Conservation (phyloP, 31 red algal genomes). For the Odonthalia washingtoniensis region DNA sequence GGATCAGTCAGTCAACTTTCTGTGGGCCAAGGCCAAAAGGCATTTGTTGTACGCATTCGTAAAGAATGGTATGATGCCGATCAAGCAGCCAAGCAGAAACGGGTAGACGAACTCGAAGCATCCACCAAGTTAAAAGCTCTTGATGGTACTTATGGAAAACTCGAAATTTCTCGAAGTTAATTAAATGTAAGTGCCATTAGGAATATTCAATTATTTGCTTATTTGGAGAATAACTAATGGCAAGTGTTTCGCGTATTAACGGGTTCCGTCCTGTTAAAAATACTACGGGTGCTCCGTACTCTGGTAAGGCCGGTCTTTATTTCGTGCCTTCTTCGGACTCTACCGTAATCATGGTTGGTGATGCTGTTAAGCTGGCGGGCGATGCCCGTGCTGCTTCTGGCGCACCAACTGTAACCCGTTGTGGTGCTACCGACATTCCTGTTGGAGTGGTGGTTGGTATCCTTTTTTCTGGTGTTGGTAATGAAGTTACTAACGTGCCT, state of each 20-base stretch:
- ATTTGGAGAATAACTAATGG: conserved; percentile 1
- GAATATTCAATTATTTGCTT: conserved; percentile 9
- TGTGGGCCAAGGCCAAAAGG: no score
- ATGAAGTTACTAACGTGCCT: conserved; percentile 1
- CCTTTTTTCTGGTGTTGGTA: not conserved
- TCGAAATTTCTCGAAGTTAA: not conserved
- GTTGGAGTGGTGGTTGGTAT: conserved; percentile 2
- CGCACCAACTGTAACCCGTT: not conserved
- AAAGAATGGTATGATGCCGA: conserved; percentile 1
- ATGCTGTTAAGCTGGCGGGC: conserved; percentile 5
- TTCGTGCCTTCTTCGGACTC: not conserved
- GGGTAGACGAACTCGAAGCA: no score
- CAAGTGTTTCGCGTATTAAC: not conserved
- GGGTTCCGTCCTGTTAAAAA: not conserved
- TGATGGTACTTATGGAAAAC: not conserved
- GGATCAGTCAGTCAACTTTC: no score
- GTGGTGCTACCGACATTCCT: not conserved
- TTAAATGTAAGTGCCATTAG: not conserved
- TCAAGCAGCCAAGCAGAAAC: conserved; percentile 9
- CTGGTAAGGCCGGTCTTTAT: not conserved
- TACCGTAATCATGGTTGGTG: not conserved
- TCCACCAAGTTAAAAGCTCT: no score
- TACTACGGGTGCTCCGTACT: not conserved
- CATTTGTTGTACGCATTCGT: not conserved
- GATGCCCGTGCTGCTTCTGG: not conserved